Conservation (phyloP, 768 basidiomycete species). For the Boletus rex-veris region DNA sequence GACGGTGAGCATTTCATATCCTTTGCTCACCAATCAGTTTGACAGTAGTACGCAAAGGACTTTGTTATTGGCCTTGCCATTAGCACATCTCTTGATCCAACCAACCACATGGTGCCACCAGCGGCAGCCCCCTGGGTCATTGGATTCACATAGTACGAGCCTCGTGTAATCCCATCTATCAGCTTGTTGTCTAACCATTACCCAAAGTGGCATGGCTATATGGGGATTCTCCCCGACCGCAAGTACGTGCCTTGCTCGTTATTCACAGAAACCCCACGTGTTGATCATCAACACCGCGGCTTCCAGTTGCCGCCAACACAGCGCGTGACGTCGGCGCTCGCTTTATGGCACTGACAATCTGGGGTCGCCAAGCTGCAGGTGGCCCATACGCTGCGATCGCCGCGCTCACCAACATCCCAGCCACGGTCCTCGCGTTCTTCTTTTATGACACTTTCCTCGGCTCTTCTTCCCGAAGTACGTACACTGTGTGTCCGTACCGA, state of each 20-base stretch:
- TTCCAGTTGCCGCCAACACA: conserved; percentile 56
- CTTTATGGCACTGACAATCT: conserved; percentile 58
- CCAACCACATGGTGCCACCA: conserved; percentile 57
- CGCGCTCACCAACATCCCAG: conserved; percentile 64
- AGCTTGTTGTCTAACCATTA: not conserved
- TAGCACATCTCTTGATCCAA: conserved; percentile 40
- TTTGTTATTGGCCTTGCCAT: conserved; percentile 22
- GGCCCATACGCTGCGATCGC: conserved; percentile 58
- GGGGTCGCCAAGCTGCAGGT: conserved; percentile 51
- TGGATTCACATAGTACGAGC: conserved; percentile 54
- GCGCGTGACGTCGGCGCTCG: conserved; percentile 69
- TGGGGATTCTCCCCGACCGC: conserved; percentile 58
- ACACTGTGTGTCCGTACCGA: not conserved
- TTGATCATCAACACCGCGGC: not conserved
- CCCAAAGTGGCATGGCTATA: conserved; percentile 48
- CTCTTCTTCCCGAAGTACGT: conserved; percentile 58
- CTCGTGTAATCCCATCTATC: not conserved
- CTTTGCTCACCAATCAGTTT: not conserved
- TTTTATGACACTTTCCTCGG: conserved; percentile 56
- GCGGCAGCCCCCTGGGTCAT: conserved; percentile 49
- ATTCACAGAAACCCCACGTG: not conserved
- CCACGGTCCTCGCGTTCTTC: conserved; percentile 50
- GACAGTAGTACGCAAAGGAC: conserved; percentile 8
- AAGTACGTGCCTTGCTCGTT: conserved; percentile 29
- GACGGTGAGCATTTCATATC: conserved; percentile 21